A percentile compares a stretch with the other conserved stretches of the same genome.
Conservation (phyloP, 441 rosid genomes). For the Lepidium campestre region DNA sequence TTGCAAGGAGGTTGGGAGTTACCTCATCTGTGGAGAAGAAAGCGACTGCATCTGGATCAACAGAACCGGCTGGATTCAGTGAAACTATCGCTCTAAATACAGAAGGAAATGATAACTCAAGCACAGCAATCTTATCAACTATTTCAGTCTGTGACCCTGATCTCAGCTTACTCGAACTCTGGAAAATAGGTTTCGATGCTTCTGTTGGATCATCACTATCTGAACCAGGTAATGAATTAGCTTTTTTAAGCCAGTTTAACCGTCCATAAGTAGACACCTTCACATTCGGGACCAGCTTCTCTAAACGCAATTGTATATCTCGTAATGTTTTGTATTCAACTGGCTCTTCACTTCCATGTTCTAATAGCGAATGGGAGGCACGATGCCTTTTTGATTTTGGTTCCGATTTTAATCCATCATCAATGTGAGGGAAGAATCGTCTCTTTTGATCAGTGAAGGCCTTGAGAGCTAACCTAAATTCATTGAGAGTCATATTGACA, state of each 20-base stretch:
- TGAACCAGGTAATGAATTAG: slow-evolving; percentile 55
- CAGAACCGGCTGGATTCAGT: slow-evolving; percentile 87
- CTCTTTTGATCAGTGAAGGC: slow-evolving; percentile 87
- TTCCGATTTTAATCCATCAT: slow-evolving; percentile 43
- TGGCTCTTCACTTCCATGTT: slow-evolving; percentile 40
- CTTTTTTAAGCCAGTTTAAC: slow-evolving; percentile 82
- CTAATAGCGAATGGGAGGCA: slow-evolving; percentile 29
- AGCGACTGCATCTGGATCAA: slow-evolving; percentile 85
- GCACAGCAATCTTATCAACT: slow-evolving; percentile 65
- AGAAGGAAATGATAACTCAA: slow-evolving; percentile 69
- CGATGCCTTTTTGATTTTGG: slow-evolving; percentile 47
- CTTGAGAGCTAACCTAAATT: slow-evolving; percentile 74
- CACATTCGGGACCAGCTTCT: slow-evolving; percentile 58
- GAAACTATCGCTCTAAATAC: slow-evolving; percentile 80
- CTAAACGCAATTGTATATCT: slow-evolving; percentile 57
- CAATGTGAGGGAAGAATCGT: slow-evolving; percentile 74
- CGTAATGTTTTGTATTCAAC: slow-evolving; percentile 53
- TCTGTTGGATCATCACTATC: slow-evolving; percentile 59
- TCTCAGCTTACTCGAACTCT: slow-evolving; percentile 53
- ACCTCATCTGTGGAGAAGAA: slow-evolving; percentile 99
- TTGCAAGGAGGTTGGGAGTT: slow-evolving; percentile 17
- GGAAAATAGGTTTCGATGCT: slow-evolving; percentile 49
- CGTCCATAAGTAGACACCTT: slow-evolving; percentile 71
- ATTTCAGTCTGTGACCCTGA: slow-evolving; percentile 39
- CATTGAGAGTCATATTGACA: background rate